Conservation (phyloP, 2,329 filamentous ascomycete genomes). For the Fusarium tupiense region DNA sequence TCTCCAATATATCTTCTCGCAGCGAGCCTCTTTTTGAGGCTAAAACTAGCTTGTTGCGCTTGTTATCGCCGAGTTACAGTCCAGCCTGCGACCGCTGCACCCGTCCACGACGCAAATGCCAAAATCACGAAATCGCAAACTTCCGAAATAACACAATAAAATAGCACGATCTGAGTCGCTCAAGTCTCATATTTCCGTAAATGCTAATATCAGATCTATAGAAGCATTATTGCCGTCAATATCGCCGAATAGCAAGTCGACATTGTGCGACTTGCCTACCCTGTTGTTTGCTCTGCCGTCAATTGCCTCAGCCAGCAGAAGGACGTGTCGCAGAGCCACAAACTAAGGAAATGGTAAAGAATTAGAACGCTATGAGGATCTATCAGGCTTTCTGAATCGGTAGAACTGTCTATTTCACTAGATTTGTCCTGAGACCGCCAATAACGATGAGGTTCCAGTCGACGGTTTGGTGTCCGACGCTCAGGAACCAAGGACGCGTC, state of each 20-base stretch:
- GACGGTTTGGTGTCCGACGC: too few relatives aligned
- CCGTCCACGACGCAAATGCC: too few relatives aligned
- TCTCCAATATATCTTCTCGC: fast-evolving
- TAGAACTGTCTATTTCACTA: fast-evolving
- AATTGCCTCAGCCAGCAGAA: neutral
- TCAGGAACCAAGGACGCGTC: neutral
- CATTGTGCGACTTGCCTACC: neutral
- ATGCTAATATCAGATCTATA: fast-evolving
- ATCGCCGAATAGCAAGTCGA: neutral
- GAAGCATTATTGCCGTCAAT: neutral
- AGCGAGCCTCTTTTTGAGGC: fast-evolving
- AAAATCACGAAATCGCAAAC: neutral
- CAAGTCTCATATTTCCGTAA: fast-evolving
- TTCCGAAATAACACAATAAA: neutral
- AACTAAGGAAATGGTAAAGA: too few relatives aligned
- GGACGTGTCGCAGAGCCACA: neutral
- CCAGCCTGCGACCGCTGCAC: too few relatives aligned
- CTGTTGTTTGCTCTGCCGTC: neutral
- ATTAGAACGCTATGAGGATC: fast-evolving
- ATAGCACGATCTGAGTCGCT: fast-evolving
- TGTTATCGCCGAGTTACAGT: neutral
- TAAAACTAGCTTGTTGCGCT: fast-evolving
- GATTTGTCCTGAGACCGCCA: neutral
- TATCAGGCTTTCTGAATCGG: fast-evolving
- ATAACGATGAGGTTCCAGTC: fast-evolving